phyloP scores from a whole-genome alignment of 1,139 yeast species.

The Saccharomyces hybrid region DNA sequence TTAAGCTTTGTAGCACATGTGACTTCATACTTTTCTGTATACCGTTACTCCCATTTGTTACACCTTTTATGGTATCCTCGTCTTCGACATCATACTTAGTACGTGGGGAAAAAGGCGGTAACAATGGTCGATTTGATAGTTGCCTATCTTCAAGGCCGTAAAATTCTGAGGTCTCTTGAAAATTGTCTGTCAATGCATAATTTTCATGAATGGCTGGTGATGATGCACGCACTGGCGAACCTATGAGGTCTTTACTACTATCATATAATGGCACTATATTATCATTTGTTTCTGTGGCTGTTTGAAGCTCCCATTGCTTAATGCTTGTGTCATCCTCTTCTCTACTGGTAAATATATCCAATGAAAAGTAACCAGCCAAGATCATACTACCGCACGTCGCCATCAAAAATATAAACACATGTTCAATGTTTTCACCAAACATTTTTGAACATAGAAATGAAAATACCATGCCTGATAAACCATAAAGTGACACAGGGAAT shows the following conservation, averaged over 20 bases:
- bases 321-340: neutral
- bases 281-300: neutral
- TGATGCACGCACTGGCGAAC: neutral
- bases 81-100: neutral
- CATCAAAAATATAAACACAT: constrained; percentile 30
- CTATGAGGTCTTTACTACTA: neutral
- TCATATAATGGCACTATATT: neutral
- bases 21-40: neutral
- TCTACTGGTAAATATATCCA: constrained; percentile 12
- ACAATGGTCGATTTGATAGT: neutral
- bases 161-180: neutral
- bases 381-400: constrained; percentile 28
- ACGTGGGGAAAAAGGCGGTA: neutral
- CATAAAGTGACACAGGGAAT: constrained; percentile 51
- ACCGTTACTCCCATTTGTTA: neutral
- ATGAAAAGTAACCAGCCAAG: constrained; percentile 28
- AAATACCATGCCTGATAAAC: constrained; percentile 38
- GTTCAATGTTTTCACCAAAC: constrained; percentile 40
- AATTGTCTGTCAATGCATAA: neutral
- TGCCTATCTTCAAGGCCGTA: neutral
- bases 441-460: constrained; percentile 39
- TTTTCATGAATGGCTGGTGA: neutral
- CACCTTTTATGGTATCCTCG: neutral
- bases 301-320: neutral
- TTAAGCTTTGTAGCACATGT: constrained; percentile 6